Conservation (phyloP, 768 basidiomycete species). For the Hygrophoropsis aurantiaca region DNA sequence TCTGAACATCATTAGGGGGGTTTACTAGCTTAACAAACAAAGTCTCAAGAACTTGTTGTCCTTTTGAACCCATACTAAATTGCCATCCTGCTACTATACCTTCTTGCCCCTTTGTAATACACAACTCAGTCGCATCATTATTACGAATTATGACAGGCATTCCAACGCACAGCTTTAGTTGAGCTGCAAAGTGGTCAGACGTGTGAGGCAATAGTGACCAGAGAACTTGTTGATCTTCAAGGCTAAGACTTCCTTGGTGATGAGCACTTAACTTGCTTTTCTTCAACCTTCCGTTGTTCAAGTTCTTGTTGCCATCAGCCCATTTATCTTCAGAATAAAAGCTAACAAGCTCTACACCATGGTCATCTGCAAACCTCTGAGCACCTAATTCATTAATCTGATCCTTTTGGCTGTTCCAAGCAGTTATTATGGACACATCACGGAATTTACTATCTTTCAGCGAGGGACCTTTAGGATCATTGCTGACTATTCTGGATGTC, state of each 20-base stretch:
- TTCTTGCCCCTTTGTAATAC: constrained; percentile 35
- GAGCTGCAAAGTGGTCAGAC: too few species aligned
- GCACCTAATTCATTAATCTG: constrained; percentile 30
- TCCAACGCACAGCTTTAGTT: too few species aligned
- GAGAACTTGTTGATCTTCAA: too few species aligned
- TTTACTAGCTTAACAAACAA: constrained; percentile 29
- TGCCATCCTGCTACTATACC: constrained; percentile 26
- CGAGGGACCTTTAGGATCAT: constrained; percentile 1
- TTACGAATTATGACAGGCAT: constrained; percentile 32
- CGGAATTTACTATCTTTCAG: constrained; percentile 22
- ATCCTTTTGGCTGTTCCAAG: too few species aligned
- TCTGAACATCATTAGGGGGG: constrained; percentile 20
- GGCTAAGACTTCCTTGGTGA: constrained; percentile 22
- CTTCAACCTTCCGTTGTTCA: too few species aligned
- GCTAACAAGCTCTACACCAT: constrained; percentile 15
- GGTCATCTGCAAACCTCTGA: constrained; percentile 33
- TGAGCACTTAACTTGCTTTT: too few species aligned
- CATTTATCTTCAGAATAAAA: constrained; percentile 28
- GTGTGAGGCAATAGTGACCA: too few species aligned
- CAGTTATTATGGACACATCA: constrained; percentile 40
- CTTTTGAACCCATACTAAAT: too few species aligned
- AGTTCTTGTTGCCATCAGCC: constrained; percentile 8
- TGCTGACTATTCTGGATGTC: constrained; percentile 18
- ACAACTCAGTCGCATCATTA: too few species aligned
- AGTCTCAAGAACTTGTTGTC: constrained; percentile 20